Conservation (phyloP, 179 eudicot genomes). For the Patellifolia procumbens region DNA sequence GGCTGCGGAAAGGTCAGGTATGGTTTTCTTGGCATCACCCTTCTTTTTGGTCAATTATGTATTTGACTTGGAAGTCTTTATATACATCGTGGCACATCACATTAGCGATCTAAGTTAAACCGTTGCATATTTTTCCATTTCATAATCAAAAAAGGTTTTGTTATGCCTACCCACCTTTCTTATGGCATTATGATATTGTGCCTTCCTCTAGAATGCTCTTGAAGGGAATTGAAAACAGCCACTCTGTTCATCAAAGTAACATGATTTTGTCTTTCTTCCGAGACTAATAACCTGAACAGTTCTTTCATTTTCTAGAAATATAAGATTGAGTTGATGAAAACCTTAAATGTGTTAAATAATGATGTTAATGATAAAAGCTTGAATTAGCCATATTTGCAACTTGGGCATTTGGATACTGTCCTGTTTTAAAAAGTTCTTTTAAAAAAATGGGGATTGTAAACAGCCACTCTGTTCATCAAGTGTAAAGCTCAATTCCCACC, state of each 20-base stretch:
- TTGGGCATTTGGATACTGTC: too few relatives aligned
- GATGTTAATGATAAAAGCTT: background rate
- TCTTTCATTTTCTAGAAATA: too few relatives aligned
- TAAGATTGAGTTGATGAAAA: too few relatives aligned
- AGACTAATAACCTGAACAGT: too few relatives aligned
- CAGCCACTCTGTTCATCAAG: background rate
- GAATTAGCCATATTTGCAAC: background rate
- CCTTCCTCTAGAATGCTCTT: background rate
- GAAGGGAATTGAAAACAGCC: background rate
- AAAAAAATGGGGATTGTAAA: background rate
- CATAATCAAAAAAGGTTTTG: too few relatives aligned
- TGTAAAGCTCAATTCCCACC: too few relatives aligned
- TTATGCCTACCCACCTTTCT: background rate
- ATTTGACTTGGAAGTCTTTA: background rate
- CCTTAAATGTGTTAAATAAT: too few relatives aligned
- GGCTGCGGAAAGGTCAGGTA: conserved; percentile 99
- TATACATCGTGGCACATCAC: background rate
- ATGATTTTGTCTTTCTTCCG: too few relatives aligned
- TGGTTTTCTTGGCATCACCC: conserved; percentile 28
- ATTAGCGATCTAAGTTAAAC: background rate
- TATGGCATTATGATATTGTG: background rate
- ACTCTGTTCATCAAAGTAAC: too few relatives aligned
- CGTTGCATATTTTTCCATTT: background rate
- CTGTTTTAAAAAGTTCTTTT: too few relatives aligned
- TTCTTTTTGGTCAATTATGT: background rate